phyloP scores from a whole-genome alignment of 495 filamentous ascomycete genomes.

The Trypethelium eluteriae region DNA sequence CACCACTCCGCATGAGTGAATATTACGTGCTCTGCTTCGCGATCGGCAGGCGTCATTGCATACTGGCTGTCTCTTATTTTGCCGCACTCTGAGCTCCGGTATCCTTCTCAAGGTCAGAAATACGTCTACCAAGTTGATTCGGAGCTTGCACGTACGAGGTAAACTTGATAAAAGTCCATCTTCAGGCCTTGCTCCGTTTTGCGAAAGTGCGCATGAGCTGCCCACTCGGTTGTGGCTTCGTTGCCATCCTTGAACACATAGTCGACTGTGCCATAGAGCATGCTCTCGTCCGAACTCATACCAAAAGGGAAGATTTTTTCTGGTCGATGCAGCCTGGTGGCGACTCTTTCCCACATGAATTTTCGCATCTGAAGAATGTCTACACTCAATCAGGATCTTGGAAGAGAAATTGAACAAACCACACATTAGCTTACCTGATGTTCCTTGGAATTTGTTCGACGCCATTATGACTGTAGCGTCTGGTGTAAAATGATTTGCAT shows the following conservation, averaged over 20 bases:
- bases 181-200: constrained; percentile 42
- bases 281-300: constrained; percentile 43
- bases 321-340: constrained; percentile 44
- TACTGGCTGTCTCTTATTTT: neutral
- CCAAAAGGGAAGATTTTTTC: constrained; percentile 48
- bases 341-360: constrained; percentile 51
- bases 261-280: constrained; percentile 53
- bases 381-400: constrained; percentile 23
- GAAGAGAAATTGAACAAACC: neutral
- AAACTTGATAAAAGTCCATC: constrained; percentile 61
- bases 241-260: constrained; percentile 49
- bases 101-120: constrained; percentile 15
- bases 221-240: constrained; percentile 44
- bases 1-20: neutral
- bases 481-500: constrained; percentile 47
- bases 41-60: neutral
- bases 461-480: constrained; percentile 54
- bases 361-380: constrained; percentile 50
- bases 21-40: neutral
- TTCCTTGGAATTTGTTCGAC: constrained; percentile 43
- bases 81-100: constrained; percentile 19
- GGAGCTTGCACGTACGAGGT: constrained; percentile 46
- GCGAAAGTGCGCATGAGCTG: constrained; percentile 47
- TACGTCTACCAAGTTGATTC: neutral
- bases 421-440: constrained; percentile 39